A percentile compares a stretch with the other conserved stretches of the same genome.
These are phyloP conservation scores for Ceratobasidium theobromae DNA, from an alignment of 1,284 basidiomycete genomes.

Conservation along the genomic window DNA sequence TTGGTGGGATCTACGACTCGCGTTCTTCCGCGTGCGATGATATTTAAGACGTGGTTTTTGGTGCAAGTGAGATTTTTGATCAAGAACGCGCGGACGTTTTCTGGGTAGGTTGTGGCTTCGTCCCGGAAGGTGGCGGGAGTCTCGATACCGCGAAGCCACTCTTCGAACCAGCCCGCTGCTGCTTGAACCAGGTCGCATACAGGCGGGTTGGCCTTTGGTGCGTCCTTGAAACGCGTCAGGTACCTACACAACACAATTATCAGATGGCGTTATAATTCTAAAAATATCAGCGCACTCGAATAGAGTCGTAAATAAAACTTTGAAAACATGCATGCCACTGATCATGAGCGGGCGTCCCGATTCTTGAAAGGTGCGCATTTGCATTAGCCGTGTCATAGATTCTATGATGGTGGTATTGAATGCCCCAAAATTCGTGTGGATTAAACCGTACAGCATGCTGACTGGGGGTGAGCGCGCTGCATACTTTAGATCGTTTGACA, in stretches of 20 bases:
- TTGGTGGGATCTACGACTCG: not conserved
- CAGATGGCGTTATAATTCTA: not conserved
- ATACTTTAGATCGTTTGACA: not conserved
- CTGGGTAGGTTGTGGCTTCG: conserved; percentile 37
- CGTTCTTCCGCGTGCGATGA: not conserved
- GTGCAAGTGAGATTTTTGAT: conserved; percentile 48
- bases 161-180: conserved; percentile 50
- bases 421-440: conserved; percentile 55
- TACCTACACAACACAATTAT: conserved; percentile 46
- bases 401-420: conserved; percentile 48
- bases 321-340: conserved; percentile 50
- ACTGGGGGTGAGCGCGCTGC: not conserved
- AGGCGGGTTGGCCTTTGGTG: conserved; percentile 50
- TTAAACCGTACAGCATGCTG: conserved; percentile 56
- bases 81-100: conserved; percentile 44
- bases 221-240: conserved; percentile 60
- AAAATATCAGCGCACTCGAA: conserved; percentile 50
- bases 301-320: conserved; percentile 52
- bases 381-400: conserved; percentile 51
- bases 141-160: conserved; percentile 50
- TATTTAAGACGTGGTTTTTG: conserved; percentile 25
- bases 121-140: conserved; percentile 46
- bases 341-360: conserved; percentile 36
- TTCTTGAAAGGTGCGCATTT: conserved; percentile 49
- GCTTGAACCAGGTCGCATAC: conserved; percentile 49